Percentiles rank a stretch among this genome's conserved stretches.
Conservation (phyloP, 2,329 filamentous ascomycete species). For the Erysiphe pulchra region DNA sequence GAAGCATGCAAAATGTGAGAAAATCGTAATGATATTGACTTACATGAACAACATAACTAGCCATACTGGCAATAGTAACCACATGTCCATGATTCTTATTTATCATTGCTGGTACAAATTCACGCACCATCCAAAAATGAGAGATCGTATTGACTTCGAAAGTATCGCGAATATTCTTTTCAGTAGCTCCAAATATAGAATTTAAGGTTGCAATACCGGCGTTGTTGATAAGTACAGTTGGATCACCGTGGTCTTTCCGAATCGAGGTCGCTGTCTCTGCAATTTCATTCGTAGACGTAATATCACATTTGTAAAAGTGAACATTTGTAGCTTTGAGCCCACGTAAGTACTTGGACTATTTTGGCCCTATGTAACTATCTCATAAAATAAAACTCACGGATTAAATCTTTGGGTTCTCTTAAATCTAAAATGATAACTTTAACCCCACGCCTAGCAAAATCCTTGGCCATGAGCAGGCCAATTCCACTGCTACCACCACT, state of each 20-base stretch:
- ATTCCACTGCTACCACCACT: constrained; percentile 54
- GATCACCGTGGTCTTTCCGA: constrained; percentile 28
- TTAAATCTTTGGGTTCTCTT: constrained; percentile 20
- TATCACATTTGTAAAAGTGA: constrained; percentile 5
- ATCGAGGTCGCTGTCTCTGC: constrained; percentile 24
- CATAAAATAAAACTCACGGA: constrained; percentile 3
- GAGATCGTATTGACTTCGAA: constrained; percentile 46
- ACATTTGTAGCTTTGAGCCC: neutral
- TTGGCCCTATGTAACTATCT: neutral
- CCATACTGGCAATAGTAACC: constrained; percentile 34
- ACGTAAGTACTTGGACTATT: neutral
- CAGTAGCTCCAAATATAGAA: constrained; percentile 28
- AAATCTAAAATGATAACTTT: constrained; percentile 49
- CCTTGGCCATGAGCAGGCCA: constrained; percentile 34
- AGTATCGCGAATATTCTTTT: constrained; percentile 31
- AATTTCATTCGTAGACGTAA: constrained; percentile 42
- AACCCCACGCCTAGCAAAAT: constrained; percentile 34
- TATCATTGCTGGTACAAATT: constrained; percentile 43
- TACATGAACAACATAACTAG: constrained; percentile 5
- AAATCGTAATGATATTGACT: neutral
- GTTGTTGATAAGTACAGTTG: constrained; percentile 49
- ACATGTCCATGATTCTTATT: constrained; percentile 41
- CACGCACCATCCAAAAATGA: constrained; percentile 35
- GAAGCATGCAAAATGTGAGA: no score
- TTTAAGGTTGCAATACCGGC: constrained; percentile 34